These are phyloP conservation scores for Trichoderma sp. DNA, from an alignment of 2,329 filamentous ascomycete species.

Conservation along the genomic window DNA sequence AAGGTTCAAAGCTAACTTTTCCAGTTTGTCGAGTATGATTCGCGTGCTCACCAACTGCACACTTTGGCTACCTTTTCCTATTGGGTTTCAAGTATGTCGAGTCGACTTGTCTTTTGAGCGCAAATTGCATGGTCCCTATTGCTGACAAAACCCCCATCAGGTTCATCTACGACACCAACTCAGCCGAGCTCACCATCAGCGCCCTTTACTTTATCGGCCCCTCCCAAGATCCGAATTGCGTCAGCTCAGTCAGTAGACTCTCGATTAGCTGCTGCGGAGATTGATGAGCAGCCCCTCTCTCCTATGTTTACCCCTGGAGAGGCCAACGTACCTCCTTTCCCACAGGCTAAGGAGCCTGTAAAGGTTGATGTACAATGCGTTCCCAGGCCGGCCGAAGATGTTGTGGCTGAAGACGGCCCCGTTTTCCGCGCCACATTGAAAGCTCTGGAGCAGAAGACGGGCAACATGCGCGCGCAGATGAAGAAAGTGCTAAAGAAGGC, in stretches of 20 bases:
- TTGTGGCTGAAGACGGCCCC: conserved; percentile 87
- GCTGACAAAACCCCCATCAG: conserved; percentile 16
- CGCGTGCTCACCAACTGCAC: conserved; percentile 83
- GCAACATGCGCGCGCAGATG: conserved; percentile 89
- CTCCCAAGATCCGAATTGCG: conserved; percentile 77
- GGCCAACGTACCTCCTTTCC: conserved; percentile 32
- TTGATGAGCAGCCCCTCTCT: conserved; percentile 58
- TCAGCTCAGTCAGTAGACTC: conserved; percentile 87
- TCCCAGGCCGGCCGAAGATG: conserved; percentile 81
- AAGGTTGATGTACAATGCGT: conserved; percentile 82
- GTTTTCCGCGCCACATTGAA: conserved; percentile 97
- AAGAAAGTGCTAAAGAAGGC: conserved; percentile 94
- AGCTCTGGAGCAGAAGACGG: conserved; percentile 92
- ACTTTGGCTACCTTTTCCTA: conserved; percentile 92
- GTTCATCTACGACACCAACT: conserved; percentile 40
- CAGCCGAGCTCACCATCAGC: conserved; percentile 69
- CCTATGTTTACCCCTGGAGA: conserved; percentile 49
- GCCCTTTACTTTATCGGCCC: conserved; percentile 70
- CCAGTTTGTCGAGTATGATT: conserved; percentile 95
- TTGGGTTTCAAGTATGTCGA: conserved; percentile 77
- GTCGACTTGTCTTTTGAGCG: conserved; percentile 29
- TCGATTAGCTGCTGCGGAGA: conserved; percentile 66
- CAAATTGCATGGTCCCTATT: conserved; percentile 28
- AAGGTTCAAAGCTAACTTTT: conserved; percentile 31
- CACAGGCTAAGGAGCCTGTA: conserved; percentile 53